These are phyloP conservation scores for Penicillium canescens DNA, from an alignment of 495 filamentous ascomycete species.

Conservation along the genomic window DNA sequence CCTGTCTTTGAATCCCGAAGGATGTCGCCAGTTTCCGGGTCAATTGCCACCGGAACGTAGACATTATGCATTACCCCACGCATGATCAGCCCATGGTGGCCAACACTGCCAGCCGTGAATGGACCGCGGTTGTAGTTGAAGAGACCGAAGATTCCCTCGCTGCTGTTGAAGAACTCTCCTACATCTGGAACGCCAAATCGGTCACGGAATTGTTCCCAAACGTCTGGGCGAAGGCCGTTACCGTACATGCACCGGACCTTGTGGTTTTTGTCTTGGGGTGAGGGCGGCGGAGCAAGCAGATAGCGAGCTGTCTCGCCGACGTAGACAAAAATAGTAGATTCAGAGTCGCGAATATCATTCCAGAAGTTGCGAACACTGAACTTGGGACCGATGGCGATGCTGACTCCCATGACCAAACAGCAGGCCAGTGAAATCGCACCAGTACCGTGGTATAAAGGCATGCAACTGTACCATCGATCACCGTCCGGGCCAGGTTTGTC, in stretches of 20 bases:
- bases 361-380: slow-evolving; percentile 76
- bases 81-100: slow-evolving; percentile 67
- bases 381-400: slow-evolving; percentile 66
- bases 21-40: slow-evolving; percentile 65
- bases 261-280: slow-evolving; percentile 63
- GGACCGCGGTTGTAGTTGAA: slow-evolving; percentile 60
- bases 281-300: slow-evolving; percentile 67
- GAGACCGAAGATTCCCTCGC: slow-evolving; percentile 61
- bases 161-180: slow-evolving; percentile 66
- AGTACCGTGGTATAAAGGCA: slow-evolving; percentile 83
- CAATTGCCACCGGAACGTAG: slow-evolving; percentile 67
- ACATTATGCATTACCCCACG: slow-evolving; percentile 49
- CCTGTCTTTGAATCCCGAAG: slow-evolving; percentile 64
- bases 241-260: slow-evolving; percentile 68
- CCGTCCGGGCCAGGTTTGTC: slow-evolving; percentile 41
- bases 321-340: slow-evolving; percentile 72
- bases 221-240: slow-evolving; percentile 76
- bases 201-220: slow-evolving; percentile 70
- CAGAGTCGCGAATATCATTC: slow-evolving; percentile 67
- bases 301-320: slow-evolving; percentile 83
- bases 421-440: slow-evolving; percentile 57
- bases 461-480: slow-evolving; percentile 73
- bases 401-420: slow-evolving; percentile 56
- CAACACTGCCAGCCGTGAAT: slow-evolving; percentile 63
- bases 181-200: slow-evolving; percentile 61